These are phyloP conservation scores for Amaranthus tricolor DNA, from an alignment of 179 eudicot genomes.

Conservation along the genomic window DNA sequence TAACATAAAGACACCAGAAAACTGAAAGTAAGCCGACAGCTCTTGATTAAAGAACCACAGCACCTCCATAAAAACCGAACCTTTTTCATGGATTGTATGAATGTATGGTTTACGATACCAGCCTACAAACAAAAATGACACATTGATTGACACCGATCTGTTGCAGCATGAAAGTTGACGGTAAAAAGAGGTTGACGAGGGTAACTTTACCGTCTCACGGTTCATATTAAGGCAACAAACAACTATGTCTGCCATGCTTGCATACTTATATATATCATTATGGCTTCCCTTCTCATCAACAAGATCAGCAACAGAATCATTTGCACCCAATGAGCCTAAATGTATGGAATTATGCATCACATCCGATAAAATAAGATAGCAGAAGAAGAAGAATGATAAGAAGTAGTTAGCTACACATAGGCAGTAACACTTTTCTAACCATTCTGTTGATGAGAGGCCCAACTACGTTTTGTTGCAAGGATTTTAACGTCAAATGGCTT, in stretches of 20 bases:
- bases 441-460: slow-evolving; percentile 39
- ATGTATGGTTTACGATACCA: slow-evolving; percentile 57
- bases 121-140: slow-evolving; percentile 46
- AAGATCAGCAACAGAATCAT: slow-evolving; percentile 38
- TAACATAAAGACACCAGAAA: background rate
- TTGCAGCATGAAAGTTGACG: slow-evolving; percentile 2
- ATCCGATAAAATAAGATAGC: background rate
- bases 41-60: slow-evolving; percentile 1
- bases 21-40: background rate
- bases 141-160: slow-evolving; percentile 10
- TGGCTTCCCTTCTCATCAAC: slow-evolving; percentile 89
- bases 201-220: slow-evolving; percentile 55
- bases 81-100: slow-evolving; percentile 88
- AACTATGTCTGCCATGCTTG: slow-evolving; percentile 82
- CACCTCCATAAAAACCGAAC: slow-evolving; percentile 30
- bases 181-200: slow-evolving; percentile 5
- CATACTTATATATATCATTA: slow-evolving; percentile 62
- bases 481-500: slow-evolving; percentile 86
- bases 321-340: slow-evolving; percentile 30
- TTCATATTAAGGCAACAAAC: slow-evolving; percentile 83
- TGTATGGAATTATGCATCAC: slow-evolving; percentile 9
- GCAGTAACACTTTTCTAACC: slow-evolving; percentile 31
- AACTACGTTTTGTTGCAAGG: slow-evolving; percentile 87
- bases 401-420: background rate
- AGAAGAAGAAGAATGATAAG: background rate